A percentile compares a stretch with the other conserved stretches of the same genome.
Evolutionary conservation across 306 rosid species (phyloP).

Genomic region (Pterocarpus santalinus): DNA sequence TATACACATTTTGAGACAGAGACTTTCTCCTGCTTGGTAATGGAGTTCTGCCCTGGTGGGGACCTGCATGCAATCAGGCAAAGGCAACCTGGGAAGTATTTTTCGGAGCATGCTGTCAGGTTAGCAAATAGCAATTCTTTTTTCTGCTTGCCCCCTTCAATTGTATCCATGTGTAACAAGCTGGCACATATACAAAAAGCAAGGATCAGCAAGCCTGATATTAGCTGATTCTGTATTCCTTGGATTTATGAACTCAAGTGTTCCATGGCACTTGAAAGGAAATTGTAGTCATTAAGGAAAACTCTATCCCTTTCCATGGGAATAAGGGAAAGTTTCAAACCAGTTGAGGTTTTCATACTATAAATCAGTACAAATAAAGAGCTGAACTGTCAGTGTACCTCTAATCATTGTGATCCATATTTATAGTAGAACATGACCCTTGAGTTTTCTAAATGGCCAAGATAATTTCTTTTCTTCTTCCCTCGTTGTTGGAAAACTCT

Average conservation of each 20-base stretch:
- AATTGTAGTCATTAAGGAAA: constrained; percentile 8
- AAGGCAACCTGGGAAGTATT: constrained; percentile 85
- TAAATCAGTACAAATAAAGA: not conserved
- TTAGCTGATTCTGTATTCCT: constrained; percentile 8
- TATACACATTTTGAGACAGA: constrained; percentile 90
- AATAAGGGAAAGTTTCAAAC: not conserved
- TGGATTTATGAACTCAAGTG: constrained; percentile 20
- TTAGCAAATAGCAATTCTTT: constrained; percentile 54
- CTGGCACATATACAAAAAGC: not conserved
- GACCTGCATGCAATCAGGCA: constrained; percentile 93
- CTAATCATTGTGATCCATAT: not conserved
- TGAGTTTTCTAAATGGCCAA: constrained; percentile 3
- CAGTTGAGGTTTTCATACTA: not conserved
- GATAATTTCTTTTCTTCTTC: constrained; percentile 9
- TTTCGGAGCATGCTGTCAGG: constrained; percentile 97
- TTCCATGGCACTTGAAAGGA: constrained; percentile 5
- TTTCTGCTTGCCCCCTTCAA: constrained; percentile 24
- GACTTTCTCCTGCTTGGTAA: constrained; percentile 85
- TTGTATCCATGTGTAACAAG: constrained; percentile 9
- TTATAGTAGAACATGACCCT: not conserved
- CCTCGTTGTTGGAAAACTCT: not conserved
- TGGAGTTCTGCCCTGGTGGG: constrained; percentile 98
- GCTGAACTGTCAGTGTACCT: not conserved
- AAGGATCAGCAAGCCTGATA: constrained; percentile 18
- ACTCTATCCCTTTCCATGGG: not conserved